Evolutionary conservation across 140 eudicot species (phyloP).

Genomic region (Oenanthe javanica): DNA sequence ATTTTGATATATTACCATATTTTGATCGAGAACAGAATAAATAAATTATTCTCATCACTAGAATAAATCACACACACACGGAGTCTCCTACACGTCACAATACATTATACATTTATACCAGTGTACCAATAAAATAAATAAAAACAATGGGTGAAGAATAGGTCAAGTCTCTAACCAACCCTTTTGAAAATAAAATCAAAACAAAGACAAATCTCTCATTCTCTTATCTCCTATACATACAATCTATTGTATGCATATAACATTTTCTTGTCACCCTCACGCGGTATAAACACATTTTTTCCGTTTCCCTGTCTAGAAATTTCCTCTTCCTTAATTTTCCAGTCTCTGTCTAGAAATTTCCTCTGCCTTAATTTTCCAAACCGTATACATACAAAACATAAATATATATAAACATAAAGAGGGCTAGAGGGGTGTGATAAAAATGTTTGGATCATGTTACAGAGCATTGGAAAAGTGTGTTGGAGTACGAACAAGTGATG

Average conservation of each 20-base stretch:
- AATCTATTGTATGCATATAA: background rate
- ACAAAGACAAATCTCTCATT: background rate
- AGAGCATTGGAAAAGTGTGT: conserved; percentile 53
- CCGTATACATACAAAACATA: background rate
- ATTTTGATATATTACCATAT: background rate
- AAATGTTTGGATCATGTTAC: conserved; percentile 54
- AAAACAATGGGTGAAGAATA: background rate
- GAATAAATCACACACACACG: background rate
- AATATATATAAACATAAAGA: background rate
- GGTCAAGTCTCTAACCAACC: background rate
- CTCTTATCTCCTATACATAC: background rate
- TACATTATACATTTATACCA: background rate
- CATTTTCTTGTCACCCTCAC: background rate
- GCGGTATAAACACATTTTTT: background rate
- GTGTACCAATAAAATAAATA: background rate
- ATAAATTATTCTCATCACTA: background rate
- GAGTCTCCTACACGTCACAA: background rate
- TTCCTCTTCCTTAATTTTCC: too few species aligned
- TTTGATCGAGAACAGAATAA: background rate
- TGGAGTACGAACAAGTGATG: conserved; percentile 66
- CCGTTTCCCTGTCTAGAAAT: background rate
- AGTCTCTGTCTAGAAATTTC: background rate
- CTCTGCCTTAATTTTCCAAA: background rate
- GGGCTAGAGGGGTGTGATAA: background rate
- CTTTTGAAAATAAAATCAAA: background rate